These are phyloP conservation scores for Gautieria morchelliformis DNA, from an alignment of 768 basidiomycete genomes.

Conservation along the genomic window DNA sequence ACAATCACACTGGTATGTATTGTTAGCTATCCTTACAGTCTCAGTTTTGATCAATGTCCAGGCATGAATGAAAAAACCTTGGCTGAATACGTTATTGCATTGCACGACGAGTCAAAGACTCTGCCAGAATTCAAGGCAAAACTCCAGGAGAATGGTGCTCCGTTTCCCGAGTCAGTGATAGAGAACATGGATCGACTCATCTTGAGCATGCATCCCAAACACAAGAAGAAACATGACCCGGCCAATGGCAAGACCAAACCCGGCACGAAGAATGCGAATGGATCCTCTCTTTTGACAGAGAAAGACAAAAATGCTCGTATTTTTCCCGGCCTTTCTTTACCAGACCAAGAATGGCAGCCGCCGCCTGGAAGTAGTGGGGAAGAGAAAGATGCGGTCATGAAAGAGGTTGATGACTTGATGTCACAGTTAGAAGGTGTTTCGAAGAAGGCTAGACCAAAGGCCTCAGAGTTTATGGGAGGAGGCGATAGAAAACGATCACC, in stretches of 20 bases:
- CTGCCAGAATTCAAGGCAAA: constrained; percentile 74
- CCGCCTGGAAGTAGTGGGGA: constrained; percentile 25
- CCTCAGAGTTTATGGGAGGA: constrained; percentile 23
- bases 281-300: constrained; percentile 33
- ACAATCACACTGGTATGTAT: constrained; percentile 52
- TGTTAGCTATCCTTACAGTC: background rate
- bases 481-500: constrained; percentile 33
- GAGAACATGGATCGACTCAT: constrained; percentile 93
- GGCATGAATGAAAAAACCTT: constrained; percentile 84
- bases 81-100: constrained; percentile 88
- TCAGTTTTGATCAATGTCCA: constrained; percentile 17
- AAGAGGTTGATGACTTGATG: constrained; percentile 89
- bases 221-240: constrained; percentile 65
- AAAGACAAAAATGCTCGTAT: constrained; percentile 71
- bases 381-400: constrained; percentile 71
- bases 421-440: constrained; percentile 58
- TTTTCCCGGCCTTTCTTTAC: constrained; percentile 83
- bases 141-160: constrained; percentile 66
- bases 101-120: constrained; percentile 78
- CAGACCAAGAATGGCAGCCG: constrained; percentile 60
- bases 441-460: constrained; percentile 42
- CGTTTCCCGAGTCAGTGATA: constrained; percentile 83
- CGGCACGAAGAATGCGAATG: constrained; percentile 24
- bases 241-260: constrained; percentile 21
- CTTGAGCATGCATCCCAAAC: constrained; percentile 89